Percentiles rank a stretch among this genome's conserved stretches.
phyloP scores from a whole-genome alignment of 1,139 yeast genomes.

The Hyphopichia buzzinii region DNA sequence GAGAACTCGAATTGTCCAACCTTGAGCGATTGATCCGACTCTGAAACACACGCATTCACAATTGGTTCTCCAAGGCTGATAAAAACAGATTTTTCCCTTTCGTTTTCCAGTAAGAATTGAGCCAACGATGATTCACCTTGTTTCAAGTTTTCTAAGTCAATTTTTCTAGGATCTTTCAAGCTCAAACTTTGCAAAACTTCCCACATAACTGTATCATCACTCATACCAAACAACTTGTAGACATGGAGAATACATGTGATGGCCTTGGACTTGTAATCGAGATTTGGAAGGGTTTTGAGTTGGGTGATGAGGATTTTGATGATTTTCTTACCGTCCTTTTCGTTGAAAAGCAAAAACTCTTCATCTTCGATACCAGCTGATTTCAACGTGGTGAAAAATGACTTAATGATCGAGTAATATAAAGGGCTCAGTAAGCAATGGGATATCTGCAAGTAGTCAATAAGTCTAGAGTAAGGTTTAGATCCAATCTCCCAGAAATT shows the following conservation, averaged over 20 bases:
- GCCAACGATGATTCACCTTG: not conserved
- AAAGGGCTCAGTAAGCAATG: conserved; percentile 50
- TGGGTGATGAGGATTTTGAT: conserved; percentile 17
- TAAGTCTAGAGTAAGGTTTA: conserved; percentile 38
- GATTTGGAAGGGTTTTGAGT: conserved; percentile 12
- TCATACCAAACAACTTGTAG: conserved; percentile 10
- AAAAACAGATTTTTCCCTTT: not conserved
- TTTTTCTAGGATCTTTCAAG: not conserved
- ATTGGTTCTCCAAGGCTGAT: not conserved
- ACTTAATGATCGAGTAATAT: conserved; percentile 36
- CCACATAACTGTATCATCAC: not conserved
- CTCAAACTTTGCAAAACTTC: not conserved
- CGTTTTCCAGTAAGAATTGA: not conserved
- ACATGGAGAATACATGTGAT: conserved; percentile 18
- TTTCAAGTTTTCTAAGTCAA: not conserved
- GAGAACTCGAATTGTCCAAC: not conserved
- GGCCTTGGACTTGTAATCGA: conserved; percentile 19
- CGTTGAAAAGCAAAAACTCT: conserved; percentile 17
- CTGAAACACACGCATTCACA: not conserved
- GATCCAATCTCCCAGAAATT: conserved; percentile 54
- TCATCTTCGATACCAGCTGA: conserved; percentile 12
- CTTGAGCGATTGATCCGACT: not conserved
- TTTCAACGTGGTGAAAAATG: conserved; percentile 20
- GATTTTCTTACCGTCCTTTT: conserved; percentile 18
- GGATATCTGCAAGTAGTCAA: conserved; percentile 49